Percentiles rank a stretch among this genome's conserved stretches.
phyloP scores from a whole-genome alignment of 495 filamentous ascomycete genomes.

The Pseudomonodictys pantanalensis region DNA sequence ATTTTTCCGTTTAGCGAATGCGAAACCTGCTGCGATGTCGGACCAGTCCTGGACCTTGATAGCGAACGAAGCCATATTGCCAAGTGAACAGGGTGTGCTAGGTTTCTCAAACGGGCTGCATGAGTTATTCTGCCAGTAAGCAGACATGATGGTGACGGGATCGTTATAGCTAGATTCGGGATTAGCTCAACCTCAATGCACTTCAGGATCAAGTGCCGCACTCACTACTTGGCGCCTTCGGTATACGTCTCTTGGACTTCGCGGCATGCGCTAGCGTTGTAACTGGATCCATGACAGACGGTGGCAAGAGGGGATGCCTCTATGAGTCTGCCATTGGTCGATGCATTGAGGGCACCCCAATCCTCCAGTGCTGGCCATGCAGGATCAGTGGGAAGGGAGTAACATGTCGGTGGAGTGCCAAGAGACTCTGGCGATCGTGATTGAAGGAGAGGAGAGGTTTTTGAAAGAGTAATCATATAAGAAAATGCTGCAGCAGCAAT shows the following conservation, averaged over 20 bases:
- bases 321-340: slow-evolving; percentile 8
- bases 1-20: slow-evolving; percentile 44
- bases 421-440: too few relatives aligned
- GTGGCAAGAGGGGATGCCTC: neutral
- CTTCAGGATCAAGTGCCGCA: neutral
- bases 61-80: slow-evolving; percentile 56
- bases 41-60: slow-evolving; percentile 45
- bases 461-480: too few relatives aligned
- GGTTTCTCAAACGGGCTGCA: slow-evolving; percentile 56
- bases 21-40: slow-evolving; percentile 50
- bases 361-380: neutral
- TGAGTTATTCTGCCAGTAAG: slow-evolving; percentile 48
- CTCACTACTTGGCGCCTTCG: neutral
- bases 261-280: neutral
- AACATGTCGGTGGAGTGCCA: neutral
- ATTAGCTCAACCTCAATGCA: slow-evolving; percentile 1
- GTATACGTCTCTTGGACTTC: neutral
- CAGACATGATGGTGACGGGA: slow-evolving; percentile 44
- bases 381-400: neutral
- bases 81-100: slow-evolving; percentile 52
- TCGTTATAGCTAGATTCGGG: slow-evolving; percentile 14
- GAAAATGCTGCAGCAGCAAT: too few relatives aligned
- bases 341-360: slow-evolving; percentile 1
- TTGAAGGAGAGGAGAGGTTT: too few relatives aligned
- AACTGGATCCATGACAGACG: neutral